phyloP scores from a whole-genome alignment of 495 filamentous ascomycete genomes.

The Daldinia loculata region DNA sequence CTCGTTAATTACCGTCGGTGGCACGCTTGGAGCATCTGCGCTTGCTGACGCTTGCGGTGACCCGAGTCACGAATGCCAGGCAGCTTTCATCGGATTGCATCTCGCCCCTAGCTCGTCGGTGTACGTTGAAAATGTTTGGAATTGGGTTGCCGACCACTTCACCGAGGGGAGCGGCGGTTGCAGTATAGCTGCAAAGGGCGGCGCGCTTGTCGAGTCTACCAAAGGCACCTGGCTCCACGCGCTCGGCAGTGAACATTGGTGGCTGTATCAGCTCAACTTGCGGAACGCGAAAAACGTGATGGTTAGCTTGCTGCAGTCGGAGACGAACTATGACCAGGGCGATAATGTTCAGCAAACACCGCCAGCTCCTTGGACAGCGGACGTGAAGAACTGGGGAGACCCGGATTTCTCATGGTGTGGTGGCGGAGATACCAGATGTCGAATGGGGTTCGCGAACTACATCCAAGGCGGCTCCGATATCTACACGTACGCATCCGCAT shows the following conservation, averaged over 20 bases:
- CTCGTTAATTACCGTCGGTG: slow-evolving; percentile 67
- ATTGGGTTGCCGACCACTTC: slow-evolving; percentile 79
- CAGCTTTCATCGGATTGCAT: slow-evolving; percentile 73
- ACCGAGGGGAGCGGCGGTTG: slow-evolving; percentile 63
- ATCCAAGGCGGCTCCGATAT: slow-evolving; percentile 67
- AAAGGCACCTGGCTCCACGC: slow-evolving; percentile 72
- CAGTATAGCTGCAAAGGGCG: slow-evolving; percentile 52
- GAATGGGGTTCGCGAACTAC: slow-evolving; percentile 64
- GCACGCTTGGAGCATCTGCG: slow-evolving; percentile 57
- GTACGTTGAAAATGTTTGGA: slow-evolving; percentile 76
- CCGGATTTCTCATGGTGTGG: slow-evolving; percentile 63
- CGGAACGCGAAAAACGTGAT: slow-evolving; percentile 76
- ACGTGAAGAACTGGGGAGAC: slow-evolving; percentile 57
- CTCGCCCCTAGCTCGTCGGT: slow-evolving; percentile 63
- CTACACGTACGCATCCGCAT: slow-evolving; percentile 66
- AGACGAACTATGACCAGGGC: slow-evolving; percentile 89
- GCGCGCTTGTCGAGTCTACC: slow-evolving; percentile 66
- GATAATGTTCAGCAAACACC: slow-evolving; percentile 67
- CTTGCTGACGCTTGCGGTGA: slow-evolving; percentile 53
- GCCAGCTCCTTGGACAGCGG: slow-evolving; percentile 60
- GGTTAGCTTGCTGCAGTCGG: slow-evolving; percentile 82
- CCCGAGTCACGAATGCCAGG: slow-evolving; percentile 56
- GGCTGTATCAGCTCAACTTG: slow-evolving; percentile 80
- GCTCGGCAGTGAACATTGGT: slow-evolving; percentile 76
- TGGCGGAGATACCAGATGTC: slow-evolving; percentile 52